Conservation (phyloP, 441 rosid species). For the Bruguiera hainesii region DNA sequence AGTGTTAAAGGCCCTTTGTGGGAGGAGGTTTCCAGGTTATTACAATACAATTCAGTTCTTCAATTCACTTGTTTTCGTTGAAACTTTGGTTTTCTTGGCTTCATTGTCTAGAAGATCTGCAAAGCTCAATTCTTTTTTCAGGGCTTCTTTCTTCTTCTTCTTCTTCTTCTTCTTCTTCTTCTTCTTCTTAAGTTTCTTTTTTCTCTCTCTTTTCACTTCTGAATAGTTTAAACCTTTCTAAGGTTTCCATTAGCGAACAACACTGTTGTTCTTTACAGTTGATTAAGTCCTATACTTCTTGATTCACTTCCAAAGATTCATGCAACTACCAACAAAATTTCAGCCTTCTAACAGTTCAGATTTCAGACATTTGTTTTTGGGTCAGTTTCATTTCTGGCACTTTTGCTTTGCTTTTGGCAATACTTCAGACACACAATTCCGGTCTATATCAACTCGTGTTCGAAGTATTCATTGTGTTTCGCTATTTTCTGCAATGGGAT, state of each 20-base stretch:
- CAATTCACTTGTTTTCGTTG: too few species aligned
- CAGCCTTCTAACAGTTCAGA: too few species aligned
- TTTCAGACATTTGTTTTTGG: too few species aligned
- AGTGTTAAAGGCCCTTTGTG: slow-evolving; percentile 62
- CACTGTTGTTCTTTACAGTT: background rate
- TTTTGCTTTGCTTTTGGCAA: slow-evolving; percentile 12
- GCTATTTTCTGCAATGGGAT: too few species aligned
- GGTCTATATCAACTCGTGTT: background rate
- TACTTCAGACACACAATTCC: background rate
- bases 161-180: too few species aligned
- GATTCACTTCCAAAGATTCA: background rate
- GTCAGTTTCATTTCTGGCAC: background rate
- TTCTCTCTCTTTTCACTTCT: slow-evolving; percentile 3
- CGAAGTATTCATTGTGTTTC: too few species aligned
- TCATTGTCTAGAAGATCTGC: too few species aligned
- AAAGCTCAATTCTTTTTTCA: background rate
- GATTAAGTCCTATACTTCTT: background rate
- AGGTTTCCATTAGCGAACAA: background rate
- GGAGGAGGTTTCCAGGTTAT: slow-evolving; percentile 68
- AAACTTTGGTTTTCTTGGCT: too few species aligned
- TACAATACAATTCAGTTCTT: background rate
- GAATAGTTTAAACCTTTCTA: background rate
- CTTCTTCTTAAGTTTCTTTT: background rate
- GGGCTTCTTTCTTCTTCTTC: background rate
- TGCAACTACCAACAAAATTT: too few species aligned